phyloP scores from a whole-genome alignment of 1,284 basidiomycete genomes.

The Cutaneotrichosporon mucoides region DNA sequence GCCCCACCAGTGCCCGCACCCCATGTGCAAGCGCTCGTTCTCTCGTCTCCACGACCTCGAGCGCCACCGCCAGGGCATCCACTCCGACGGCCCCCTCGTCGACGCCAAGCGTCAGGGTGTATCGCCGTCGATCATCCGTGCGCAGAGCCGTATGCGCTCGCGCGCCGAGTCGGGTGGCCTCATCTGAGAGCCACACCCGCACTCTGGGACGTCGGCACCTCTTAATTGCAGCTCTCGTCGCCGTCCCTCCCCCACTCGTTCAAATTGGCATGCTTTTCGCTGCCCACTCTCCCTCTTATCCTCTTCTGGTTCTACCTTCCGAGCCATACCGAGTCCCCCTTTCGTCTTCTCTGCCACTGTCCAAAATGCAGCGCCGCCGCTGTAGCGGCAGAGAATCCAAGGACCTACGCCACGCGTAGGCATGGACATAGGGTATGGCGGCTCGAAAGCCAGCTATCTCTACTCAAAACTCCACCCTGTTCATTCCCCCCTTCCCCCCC shows the following conservation, averaged over 20 bases:
- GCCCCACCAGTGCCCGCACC: slow-evolving; percentile 48
- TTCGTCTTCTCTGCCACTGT: slow-evolving; percentile 19
- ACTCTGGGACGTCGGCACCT: slow-evolving; percentile 1
- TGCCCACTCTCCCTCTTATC: slow-evolving; percentile 17
- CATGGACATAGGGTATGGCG: slow-evolving; percentile 44
- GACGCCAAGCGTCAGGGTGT: slow-evolving; percentile 48
- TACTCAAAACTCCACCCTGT: slow-evolving; percentile 7
- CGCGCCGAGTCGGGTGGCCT: slow-evolving; percentile 41
- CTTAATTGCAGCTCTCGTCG: slow-evolving; percentile 3
- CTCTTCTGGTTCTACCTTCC: slow-evolving; percentile 35
- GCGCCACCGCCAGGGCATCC: slow-evolving; percentile 50
- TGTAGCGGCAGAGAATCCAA: slow-evolving; percentile 27
- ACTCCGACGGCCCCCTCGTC: slow-evolving; percentile 48
- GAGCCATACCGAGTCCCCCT: slow-evolving; percentile 36
- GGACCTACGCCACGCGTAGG: slow-evolving; percentile 43
- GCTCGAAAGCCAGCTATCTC: slow-evolving; percentile 37
- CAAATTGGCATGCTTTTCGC: slow-evolving; percentile 42
- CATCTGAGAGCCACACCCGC: slow-evolving; percentile 26
- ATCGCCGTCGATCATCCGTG: slow-evolving; percentile 43
- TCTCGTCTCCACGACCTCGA: slow-evolving; percentile 51
- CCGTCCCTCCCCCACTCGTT: slow-evolving; percentile 9
- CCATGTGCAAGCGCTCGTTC: slow-evolving; percentile 47
- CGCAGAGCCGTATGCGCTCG: slow-evolving; percentile 41
- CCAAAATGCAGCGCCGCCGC: slow-evolving; percentile 49
- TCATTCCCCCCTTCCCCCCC: neutral